Conservation (phyloP, 192 early-diverging fungal species). For the Backusella tarrabulga region DNA sequence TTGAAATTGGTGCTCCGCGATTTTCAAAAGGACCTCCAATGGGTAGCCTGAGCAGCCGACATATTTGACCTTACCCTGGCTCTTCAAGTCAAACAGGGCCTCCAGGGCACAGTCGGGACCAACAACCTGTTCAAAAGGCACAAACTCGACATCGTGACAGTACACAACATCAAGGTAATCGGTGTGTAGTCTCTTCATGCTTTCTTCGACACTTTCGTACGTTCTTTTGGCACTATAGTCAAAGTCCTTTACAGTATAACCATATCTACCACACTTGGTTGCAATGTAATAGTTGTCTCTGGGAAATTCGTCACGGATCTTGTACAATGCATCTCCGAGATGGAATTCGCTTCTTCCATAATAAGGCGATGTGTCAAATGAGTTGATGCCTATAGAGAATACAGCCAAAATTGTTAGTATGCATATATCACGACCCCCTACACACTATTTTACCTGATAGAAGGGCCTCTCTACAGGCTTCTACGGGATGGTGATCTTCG, state of each 20-base stretch:
- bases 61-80: slow-evolving; percentile 55
- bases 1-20: slow-evolving; percentile 55
- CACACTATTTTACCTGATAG: slow-evolving; percentile 32
- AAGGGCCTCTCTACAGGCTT: slow-evolving; percentile 49
- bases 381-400: slow-evolving; percentile 52
- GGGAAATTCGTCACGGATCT: slow-evolving; percentile 50
- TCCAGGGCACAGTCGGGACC: slow-evolving; percentile 41
- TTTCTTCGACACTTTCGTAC: slow-evolving; percentile 51
- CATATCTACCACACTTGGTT: slow-evolving; percentile 79
- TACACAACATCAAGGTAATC: slow-evolving; percentile 70
- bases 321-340: slow-evolving; percentile 57
- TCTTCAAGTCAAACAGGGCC: slow-evolving; percentile 57
- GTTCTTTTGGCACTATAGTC: slow-evolving; percentile 60
- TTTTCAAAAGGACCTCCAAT: slow-evolving; percentile 53
- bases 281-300: slow-evolving; percentile 64
- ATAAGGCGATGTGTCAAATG: slow-evolving; percentile 73
- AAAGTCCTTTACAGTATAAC: slow-evolving; percentile 55
- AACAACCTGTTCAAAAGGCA: slow-evolving; percentile 48
- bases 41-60: slow-evolving; percentile 76
- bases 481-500: slow-evolving; percentile 42
- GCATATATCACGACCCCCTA: neutral
- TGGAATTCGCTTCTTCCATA: slow-evolving; percentile 67
- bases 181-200: slow-evolving; percentile 57
- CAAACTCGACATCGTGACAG: slow-evolving; percentile 82
- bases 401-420: neutral